Evolutionary conservation across 805 yeast genomes (phyloP), one percentile per base, ranked within the genome.

Genomic region (Candida nemodendra): DNA sequence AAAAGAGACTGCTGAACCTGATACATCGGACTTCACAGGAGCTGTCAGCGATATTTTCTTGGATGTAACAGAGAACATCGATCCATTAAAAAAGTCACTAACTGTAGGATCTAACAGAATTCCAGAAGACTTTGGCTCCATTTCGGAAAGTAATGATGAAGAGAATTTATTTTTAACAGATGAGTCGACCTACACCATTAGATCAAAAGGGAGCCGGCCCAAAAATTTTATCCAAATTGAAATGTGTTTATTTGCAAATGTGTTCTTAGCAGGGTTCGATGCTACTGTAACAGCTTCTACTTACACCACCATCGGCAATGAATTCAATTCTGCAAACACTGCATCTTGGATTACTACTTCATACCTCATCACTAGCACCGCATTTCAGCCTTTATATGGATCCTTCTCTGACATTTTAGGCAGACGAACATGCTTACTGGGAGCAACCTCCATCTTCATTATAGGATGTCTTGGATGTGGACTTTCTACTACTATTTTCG

Each of bases 341-440:
- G 44, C 44, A 19, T 53, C 65, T 6, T 64, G 66, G 65, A 61
- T 64, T 18, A 61, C 66, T 11, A 56, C 68, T 12, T 51, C 63
- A 5, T 64, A 62, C 42, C 45, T 64, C 17, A 50, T 64, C 32
- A 54, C 67, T 8, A 53, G 64, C 19, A 55, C 65, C 4, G 61
- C 76, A 2, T 71, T 70, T 46, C 78, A 72, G 44, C 77, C 77
- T 4, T 52, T 72, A 2, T 72, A 65, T 42, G 78, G 78, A 6
- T 69, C 69, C 37, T 50, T 72, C 14, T 67, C 74, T 3, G 77
- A 72, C 37, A 69, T 72, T 12, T 71, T 71, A 42, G 77, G 78
- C 3, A 56, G 77, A 39, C 65, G 62, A 45, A 39, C 53, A 9
- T 42, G 68, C 41, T 40, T 61, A 50, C 33, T 46, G 60, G 26